Conservation (phyloP, 1,284 basidiomycete genomes). For the Puccinia coronata region DNA sequence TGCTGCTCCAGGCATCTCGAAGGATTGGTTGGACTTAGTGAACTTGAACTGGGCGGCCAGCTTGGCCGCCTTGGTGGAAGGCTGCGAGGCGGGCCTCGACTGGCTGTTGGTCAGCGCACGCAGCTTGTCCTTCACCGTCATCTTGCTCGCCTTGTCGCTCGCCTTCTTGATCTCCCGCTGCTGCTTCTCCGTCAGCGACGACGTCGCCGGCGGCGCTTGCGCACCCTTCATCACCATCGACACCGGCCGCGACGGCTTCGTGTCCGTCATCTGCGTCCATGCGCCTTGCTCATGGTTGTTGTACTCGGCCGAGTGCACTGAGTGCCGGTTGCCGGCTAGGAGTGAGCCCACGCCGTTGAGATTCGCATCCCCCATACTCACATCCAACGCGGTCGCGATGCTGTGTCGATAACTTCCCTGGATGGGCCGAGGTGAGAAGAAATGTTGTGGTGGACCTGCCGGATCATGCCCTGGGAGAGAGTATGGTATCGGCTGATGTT, state of each 20-base stretch:
- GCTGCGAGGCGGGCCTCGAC: not conserved
- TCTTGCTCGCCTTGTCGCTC: conserved; percentile 32
- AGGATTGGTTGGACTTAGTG: not conserved
- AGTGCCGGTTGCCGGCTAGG: not conserved
- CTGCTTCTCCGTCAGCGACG: conserved; percentile 29
- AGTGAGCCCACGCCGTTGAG: not conserved
- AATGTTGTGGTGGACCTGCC: not conserved
- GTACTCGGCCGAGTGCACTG: not conserved
- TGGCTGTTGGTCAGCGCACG: not conserved
- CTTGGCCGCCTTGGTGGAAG: not conserved
- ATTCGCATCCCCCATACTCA: not conserved
- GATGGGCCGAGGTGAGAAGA: not conserved
- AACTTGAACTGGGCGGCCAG: not conserved
- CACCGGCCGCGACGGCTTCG: not conserved
- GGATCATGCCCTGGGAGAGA: not conserved
- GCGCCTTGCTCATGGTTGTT: not conserved
- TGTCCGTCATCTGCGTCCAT: not conserved
- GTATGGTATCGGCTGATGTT: not conserved
- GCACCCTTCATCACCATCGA: conserved; percentile 12
- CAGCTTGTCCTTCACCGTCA: conserved; percentile 7
- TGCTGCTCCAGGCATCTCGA: not conserved
- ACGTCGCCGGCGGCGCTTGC: conserved; percentile 30
- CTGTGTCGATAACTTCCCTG: conserved; percentile 26
- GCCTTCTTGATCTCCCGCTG: conserved; percentile 44
- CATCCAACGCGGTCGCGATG: conserved; percentile 1